phyloP scores from a whole-genome alignment of 164 flowering plant species.

The Houttuynia cordata region DNA sequence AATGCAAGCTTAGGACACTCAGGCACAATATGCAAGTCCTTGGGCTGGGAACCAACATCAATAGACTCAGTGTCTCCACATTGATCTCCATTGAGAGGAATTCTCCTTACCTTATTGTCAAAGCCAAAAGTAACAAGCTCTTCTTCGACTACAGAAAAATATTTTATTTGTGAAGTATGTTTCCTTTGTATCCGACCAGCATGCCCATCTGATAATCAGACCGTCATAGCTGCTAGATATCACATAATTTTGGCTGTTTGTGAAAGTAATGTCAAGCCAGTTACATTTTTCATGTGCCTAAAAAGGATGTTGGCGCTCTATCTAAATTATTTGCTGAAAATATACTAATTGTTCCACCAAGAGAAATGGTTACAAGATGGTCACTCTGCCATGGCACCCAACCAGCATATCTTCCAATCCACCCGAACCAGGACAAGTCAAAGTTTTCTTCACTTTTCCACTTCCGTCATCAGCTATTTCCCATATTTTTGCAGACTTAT shows the following conservation, averaged over 20 bases:
- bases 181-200: slow-evolving; percentile 69
- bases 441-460: too few relatives aligned
- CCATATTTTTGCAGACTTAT: too few relatives aligned
- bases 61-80: too few relatives aligned
- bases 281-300: slow-evolving; percentile 89
- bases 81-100: too few relatives aligned
- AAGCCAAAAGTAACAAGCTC: slow-evolving; percentile 73
- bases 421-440: too few relatives aligned
- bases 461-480: too few relatives aligned
- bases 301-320: slow-evolving; percentile 46
- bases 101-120: too few relatives aligned
- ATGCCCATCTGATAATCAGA: too few relatives aligned
- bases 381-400: slow-evolving; percentile 97
- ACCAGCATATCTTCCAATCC: too few relatives aligned
- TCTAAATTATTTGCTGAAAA: slow-evolving; percentile 80
- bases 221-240: slow-evolving; percentile 94
- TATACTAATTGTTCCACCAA: slow-evolving; percentile 72
- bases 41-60: too few relatives aligned
- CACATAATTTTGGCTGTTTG: slow-evolving; percentile 40
- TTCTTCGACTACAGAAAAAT: slow-evolving; percentile 62
- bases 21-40: slow-evolving; percentile 65
- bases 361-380: slow-evolving; percentile 79
- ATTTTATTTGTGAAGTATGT: slow-evolving; percentile 72
- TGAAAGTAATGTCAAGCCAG: slow-evolving; percentile 43
- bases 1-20: slow-evolving; percentile 52